Evolutionary conservation across 2,329 filamentous ascomycete species (phyloP), one percentile per base, ranked within the genome.

Genomic region (Alternaria rosae): DNA sequence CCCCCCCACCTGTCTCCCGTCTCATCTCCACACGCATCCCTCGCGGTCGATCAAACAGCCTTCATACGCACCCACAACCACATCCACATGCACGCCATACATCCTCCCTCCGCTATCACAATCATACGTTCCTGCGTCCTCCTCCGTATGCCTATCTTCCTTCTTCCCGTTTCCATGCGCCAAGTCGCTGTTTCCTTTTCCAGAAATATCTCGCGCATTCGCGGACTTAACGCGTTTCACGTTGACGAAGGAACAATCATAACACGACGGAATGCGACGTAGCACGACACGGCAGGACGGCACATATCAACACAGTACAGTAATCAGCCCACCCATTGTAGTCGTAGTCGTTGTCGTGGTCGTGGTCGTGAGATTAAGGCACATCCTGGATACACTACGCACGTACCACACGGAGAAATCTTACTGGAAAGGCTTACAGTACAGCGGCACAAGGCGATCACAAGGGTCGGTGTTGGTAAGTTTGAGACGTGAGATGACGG

Each of bases 61-160:
- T 54, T 61, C 41, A 60, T 54, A 45, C 57, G 54, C 57, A 45
- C 8, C 35, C 35, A 38, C 35, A 6, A 6, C 35, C 35, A 38
- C 35, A 61, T 41, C 41, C 59, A 57, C 58, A 32, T 38, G 28
- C 47, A 51, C 47, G 47, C 47, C 21, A 51, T 38, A 11, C n/a
- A 13, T 20, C 28, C 30, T n/a, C 13, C 28, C 47, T 30, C 28
- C 20, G 32, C 47, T n/a, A 51, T 51, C 30, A 38, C 35, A 38
- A 38, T 38, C 35, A 38, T 28, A 21, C 8, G 35, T 38, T 38
- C 35, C n/a, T 38, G 35, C 35, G 11, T n/a, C n/a, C 9, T 38
- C 35, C 35, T 38, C 35, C 35, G 17, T n/a, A n/a, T 13, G 17
- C 17, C 15, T 23, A n/a, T 50, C 28, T 23, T 15, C 17, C 21